Evolutionary conservation across 2,329 filamentous ascomycete genomes (phyloP).

Genomic region (Gnomoniopsis smithogilvyi): DNA sequence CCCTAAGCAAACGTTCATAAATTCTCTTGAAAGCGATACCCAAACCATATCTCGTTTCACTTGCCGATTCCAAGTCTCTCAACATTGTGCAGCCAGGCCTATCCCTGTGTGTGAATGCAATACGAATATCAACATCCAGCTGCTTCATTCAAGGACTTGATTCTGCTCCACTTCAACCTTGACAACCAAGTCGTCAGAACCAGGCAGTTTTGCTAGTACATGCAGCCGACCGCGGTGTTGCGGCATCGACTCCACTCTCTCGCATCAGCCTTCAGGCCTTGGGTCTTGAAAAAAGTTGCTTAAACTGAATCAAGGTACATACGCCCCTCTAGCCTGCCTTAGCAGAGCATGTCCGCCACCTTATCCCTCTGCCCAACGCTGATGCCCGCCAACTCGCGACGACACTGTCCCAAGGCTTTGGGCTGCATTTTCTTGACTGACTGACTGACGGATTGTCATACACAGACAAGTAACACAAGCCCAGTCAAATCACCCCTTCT

Average conservation of each 20-base stretch:
- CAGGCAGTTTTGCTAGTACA: neutral
- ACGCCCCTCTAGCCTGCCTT: neutral
- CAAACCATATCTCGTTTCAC: neutral
- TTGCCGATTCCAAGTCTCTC: slow-evolving; percentile 6
- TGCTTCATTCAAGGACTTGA: neutral
- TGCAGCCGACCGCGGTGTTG: neutral
- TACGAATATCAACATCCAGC: neutral
- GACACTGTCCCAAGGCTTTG: neutral
- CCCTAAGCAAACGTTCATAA: neutral
- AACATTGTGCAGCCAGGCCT: neutral
- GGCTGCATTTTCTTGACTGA: neutral
- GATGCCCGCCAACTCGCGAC: neutral
- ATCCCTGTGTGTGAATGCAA: neutral
- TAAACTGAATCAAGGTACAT: slow-evolving; percentile 2
- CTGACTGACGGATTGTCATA: neutral
- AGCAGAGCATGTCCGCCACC: slow-evolving; percentile 1
- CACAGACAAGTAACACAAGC: neutral
- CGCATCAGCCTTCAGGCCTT: slow-evolving; percentile 13
- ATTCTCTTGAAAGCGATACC: neutral
- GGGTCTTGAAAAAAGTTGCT: neutral
- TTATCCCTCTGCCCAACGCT: neutral
- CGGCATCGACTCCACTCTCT: slow-evolving; percentile 14
- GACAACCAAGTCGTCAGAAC: neutral
- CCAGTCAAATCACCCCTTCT: neutral
- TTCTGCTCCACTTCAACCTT: neutral